These are phyloP conservation scores for Geoglossum glabrum DNA, from an alignment of 495 filamentous ascomycete genomes.

Conservation along the genomic window DNA sequence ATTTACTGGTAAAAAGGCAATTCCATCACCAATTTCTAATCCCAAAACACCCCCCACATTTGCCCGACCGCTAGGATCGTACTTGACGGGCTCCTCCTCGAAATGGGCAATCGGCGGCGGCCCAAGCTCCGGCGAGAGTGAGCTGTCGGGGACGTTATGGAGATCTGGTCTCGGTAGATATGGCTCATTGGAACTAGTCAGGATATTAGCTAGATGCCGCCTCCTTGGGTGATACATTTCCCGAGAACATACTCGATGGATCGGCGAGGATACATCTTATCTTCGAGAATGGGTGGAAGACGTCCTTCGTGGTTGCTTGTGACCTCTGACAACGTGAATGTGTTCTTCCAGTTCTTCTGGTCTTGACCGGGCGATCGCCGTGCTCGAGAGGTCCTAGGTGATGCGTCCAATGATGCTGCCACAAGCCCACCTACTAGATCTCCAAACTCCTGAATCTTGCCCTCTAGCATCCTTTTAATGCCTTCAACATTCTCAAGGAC, in stretches of 20 bases:
- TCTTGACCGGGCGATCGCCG: slow-evolving; percentile 12
- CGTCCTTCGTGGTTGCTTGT: slow-evolving; percentile 38
- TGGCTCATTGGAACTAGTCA: slow-evolving; percentile 22
- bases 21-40: slow-evolving; percentile 4
- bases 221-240: background rate
- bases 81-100: slow-evolving; percentile 39
- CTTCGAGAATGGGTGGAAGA: slow-evolving; percentile 67
- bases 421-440: slow-evolving; percentile 41
- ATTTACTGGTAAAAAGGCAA: slow-evolving; percentile 15
- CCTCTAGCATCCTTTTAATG: slow-evolving; percentile 49
- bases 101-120: slow-evolving; percentile 44
- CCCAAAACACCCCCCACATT: background rate
- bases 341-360: slow-evolving; percentile 29
- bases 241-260: slow-evolving; percentile 45
- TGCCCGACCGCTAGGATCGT: slow-evolving; percentile 19
- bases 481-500: slow-evolving; percentile 39
- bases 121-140: slow-evolving; percentile 39
- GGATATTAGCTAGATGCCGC: background rate
- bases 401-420: slow-evolving; percentile 15
- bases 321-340: slow-evolving; percentile 21
- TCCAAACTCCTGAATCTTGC: slow-evolving; percentile 45
- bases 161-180: background rate
- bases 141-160: slow-evolving; percentile 14
- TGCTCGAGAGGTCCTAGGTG: slow-evolving; percentile 7
- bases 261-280: slow-evolving; percentile 50